phyloP scores from a whole-genome alignment of 2,329 filamentous ascomycete genomes.

The Hortaea werneckii region DNA sequence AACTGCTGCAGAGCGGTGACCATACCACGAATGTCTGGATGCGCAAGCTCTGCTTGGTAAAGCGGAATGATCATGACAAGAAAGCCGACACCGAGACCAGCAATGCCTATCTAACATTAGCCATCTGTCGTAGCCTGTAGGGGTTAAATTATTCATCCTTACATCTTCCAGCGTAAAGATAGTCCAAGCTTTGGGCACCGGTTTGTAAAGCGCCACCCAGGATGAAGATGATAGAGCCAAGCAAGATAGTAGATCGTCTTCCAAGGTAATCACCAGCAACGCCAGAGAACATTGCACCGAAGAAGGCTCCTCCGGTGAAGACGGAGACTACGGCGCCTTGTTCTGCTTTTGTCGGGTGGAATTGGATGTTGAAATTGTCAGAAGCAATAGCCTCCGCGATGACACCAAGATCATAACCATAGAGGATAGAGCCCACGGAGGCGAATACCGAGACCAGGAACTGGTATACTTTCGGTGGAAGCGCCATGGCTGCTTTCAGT shows the following conservation, averaged over 20 bases:
- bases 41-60: slow-evolving; percentile 70
- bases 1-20: slow-evolving; percentile 72
- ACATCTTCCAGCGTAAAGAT: slow-evolving; percentile 57
- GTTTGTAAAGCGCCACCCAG: slow-evolving; percentile 66
- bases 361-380: slow-evolving; percentile 31
- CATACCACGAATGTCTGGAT: slow-evolving; percentile 65
- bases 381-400: slow-evolving; percentile 47
- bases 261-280: slow-evolving; percentile 54
- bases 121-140: no score
- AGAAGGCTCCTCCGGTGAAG: slow-evolving; percentile 67
- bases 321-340: slow-evolving; percentile 61
- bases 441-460: slow-evolving; percentile 51
- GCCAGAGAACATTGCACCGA: slow-evolving; percentile 57
- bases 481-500: slow-evolving; percentile 31
- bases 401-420: slow-evolving; percentile 47
- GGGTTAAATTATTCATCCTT: not conserved
- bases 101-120: slow-evolving; percentile 10
- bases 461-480: slow-evolving; percentile 51
- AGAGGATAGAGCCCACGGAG: slow-evolving; percentile 48
- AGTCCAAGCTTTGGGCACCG: slow-evolving; percentile 48
- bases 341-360: slow-evolving; percentile 31
- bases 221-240: slow-evolving; percentile 61
- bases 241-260: slow-evolving; percentile 59
- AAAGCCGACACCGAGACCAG: slow-evolving; percentile 44
- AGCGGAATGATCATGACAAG: slow-evolving; percentile 57